Evolutionary conservation across 176 grass and related monocot genomes (phyloP).

Genomic region (Ampelocalamus luodianensis): DNA sequence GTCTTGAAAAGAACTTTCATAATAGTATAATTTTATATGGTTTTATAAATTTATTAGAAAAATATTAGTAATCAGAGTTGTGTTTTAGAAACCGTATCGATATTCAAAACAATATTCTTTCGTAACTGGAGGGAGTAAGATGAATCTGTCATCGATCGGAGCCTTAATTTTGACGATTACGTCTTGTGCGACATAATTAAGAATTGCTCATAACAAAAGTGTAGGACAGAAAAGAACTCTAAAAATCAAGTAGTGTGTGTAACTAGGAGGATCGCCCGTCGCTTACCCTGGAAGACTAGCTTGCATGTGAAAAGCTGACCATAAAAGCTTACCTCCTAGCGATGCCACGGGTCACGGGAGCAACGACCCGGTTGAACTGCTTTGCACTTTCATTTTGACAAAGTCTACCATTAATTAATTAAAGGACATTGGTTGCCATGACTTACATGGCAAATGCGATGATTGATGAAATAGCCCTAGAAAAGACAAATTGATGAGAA

Average conservation of each 20-base stretch:
- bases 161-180: neutral
- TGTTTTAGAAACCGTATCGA: too few relatives aligned
- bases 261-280: too few relatives aligned
- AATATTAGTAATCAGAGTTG: too few relatives aligned
- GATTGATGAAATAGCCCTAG: neutral
- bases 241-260: neutral
- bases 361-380: neutral
- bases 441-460: neutral
- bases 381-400: neutral
- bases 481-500: too few relatives aligned
- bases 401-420: neutral
- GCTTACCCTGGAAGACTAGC: too few relatives aligned
- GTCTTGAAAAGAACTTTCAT: too few relatives aligned
- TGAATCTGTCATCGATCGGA: neutral
- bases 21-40: too few relatives aligned
- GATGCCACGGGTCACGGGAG: neutral
- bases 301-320: constrained; percentile 1
- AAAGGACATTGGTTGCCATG: neutral
- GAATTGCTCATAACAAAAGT: neutral
- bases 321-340: neutral
- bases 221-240: neutral
- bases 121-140: neutral
- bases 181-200: neutral
- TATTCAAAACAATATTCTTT: too few relatives aligned
- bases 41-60: too few relatives aligned